Conservation (phyloP, 1,284 basidiomycete species). For the Grifola frondosa region DNA sequence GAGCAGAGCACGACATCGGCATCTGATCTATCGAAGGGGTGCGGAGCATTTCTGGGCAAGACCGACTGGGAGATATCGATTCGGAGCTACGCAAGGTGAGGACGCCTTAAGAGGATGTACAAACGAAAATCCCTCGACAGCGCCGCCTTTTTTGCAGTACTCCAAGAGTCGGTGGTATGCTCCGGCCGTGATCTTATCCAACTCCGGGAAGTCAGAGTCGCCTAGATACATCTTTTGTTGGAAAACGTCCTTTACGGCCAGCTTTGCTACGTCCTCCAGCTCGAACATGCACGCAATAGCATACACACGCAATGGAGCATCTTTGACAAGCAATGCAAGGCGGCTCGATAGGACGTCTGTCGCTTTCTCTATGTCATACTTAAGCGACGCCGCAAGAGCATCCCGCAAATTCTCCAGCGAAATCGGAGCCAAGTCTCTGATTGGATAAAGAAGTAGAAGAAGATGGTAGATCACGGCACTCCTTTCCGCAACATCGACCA, state of each 20-base stretch:
- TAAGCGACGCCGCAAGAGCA: slow-evolving; percentile 11
- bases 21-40: too few species aligned
- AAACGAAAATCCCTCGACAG: too few species aligned
- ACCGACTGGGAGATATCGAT: too few species aligned
- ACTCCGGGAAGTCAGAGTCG: too few species aligned
- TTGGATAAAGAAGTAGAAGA: slow-evolving; percentile 16
- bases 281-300: slow-evolving; percentile 32
- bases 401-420: background rate
- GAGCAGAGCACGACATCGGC: slow-evolving; percentile 31
- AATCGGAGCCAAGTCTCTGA: slow-evolving; percentile 3
- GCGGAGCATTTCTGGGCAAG: too few species aligned
- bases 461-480: slow-evolving; percentile 13
- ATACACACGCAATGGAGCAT: slow-evolving; percentile 33
- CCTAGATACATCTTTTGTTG: too few species aligned
- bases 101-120: too few species aligned
- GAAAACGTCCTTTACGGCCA: slow-evolving; percentile 5
- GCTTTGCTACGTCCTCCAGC: slow-evolving; percentile 18
- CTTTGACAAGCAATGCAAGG: background rate
- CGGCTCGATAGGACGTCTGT: background rate
- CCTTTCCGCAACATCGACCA: slow-evolving; percentile 15
- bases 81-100: too few species aligned
- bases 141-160: too few species aligned
- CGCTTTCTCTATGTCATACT: slow-evolving; percentile 11
- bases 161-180: slow-evolving; percentile 13
- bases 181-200: slow-evolving; percentile 5